Evolutionary conservation across 495 filamentous ascomycete species (phyloP).

Genomic region (Neurospora tetrasperma): DNA sequence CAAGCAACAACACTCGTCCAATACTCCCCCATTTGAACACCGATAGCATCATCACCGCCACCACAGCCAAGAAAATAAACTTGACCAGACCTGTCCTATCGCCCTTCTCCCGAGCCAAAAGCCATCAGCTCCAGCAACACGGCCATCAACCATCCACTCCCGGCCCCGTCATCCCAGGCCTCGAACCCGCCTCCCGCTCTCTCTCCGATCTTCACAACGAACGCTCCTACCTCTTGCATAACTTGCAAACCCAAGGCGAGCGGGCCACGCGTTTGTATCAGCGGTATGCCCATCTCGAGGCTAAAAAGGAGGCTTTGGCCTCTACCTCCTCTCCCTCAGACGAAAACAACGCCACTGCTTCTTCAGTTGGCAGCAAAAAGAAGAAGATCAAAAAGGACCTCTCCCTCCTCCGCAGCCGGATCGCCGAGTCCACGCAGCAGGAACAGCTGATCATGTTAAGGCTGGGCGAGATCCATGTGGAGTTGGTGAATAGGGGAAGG

Average conservation of each 20-base stretch:
- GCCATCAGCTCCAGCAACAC: neutral
- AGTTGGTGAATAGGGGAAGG: constrained; percentile 30
- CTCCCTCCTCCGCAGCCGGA: constrained; percentile 9
- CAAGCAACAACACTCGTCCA: neutral
- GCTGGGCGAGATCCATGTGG: constrained; percentile 33
- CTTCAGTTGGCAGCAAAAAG: neutral
- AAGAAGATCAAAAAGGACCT: constrained; percentile 10
- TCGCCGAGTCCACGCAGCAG: constrained; percentile 28
- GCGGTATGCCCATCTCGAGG: constrained; percentile 21
- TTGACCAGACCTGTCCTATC: neutral
- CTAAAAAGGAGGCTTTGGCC: neutral
- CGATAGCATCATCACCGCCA: neutral
- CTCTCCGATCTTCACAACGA: constrained; percentile 31
- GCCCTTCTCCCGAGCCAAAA: neutral
- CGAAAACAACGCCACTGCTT: neutral
- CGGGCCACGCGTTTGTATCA: constrained; percentile 22
- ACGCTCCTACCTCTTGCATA: constrained; percentile 26
- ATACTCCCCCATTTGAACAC: neutral
- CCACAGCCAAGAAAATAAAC: neutral
- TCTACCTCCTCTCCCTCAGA: neutral
- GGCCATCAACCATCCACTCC: neutral
- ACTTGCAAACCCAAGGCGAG: constrained; percentile 26
- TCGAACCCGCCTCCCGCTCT: constrained; percentile 18
- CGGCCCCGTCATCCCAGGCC: constrained; percentile 2
- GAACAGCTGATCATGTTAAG: constrained; percentile 29